Conservation (phyloP, 305 asterid species). For the Fraxinus nigra region DNA sequence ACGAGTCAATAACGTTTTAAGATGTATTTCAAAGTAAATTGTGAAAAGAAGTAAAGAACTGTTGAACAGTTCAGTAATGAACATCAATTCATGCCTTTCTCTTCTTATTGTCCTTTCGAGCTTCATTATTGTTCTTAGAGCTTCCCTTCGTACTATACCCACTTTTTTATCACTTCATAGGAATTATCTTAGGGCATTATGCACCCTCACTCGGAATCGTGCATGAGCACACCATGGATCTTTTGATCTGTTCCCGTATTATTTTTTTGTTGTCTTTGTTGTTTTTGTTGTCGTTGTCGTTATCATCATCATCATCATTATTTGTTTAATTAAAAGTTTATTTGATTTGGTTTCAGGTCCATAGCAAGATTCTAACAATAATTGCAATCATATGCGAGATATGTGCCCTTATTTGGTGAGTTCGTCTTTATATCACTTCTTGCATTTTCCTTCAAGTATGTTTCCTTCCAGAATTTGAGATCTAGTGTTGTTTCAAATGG, state of each 20-base stretch:
- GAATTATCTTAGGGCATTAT: not conserved
- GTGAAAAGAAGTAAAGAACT: not conserved
- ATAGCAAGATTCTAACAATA: conserved; percentile 77
- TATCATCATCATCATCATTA: not conserved
- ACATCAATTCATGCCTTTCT: not conserved
- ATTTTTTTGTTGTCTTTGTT: not conserved
- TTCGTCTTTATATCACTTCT: conserved; percentile 20
- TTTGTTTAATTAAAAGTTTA: conserved; percentile 4
- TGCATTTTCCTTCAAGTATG: not conserved
- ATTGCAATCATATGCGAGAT: conserved; percentile 78
- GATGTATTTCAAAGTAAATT: not conserved
- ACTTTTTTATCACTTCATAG: not conserved
- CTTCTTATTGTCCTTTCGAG: not conserved
- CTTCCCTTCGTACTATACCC: not conserved
- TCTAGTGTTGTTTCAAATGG: not conserved
- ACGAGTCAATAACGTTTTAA: not conserved
- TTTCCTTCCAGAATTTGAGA: not conserved
- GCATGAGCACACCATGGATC: not conserved
- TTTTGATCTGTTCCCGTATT: not conserved
- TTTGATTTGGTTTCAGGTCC: conserved; percentile 61
- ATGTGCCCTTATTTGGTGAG: conserved; percentile 85
- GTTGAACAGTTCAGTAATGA: not conserved
- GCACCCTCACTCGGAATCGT: not conserved
- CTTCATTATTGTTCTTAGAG: not conserved
- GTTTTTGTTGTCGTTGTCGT: no score